Evolutionary conservation across 495 filamentous ascomycete genomes (phyloP).

Genomic region (Talaromyces thailandensis): DNA sequence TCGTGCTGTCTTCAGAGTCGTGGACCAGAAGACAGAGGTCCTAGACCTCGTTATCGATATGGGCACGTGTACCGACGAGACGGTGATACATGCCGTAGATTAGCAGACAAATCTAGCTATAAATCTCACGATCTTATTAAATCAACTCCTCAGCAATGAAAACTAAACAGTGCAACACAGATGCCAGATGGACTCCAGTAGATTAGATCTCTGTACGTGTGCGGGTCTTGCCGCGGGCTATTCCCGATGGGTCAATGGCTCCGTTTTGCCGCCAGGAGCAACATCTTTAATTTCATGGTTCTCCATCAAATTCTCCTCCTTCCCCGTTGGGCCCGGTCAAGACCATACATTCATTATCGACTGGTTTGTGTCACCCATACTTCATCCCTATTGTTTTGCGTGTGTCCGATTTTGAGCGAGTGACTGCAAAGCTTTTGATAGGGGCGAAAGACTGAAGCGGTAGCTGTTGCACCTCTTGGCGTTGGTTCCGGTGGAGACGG

Average conservation of each 20-base stretch:
- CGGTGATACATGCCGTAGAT: no score
- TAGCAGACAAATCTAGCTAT: no score
- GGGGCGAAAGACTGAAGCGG: neutral
- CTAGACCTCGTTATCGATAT: neutral
- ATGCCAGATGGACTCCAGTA: no score
- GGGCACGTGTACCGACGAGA: neutral
- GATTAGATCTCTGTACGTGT: no score
- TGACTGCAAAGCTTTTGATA: neutral
- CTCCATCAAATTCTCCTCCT: neutral
- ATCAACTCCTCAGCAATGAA: no score
- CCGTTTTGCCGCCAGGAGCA: slow-evolving; percentile 2
- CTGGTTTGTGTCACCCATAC: no score
- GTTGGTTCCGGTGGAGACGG: neutral
- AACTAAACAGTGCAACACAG: no score
- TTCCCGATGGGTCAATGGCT: slow-evolving; percentile 2
- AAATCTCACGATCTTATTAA: no score
- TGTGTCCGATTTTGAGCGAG: neutral
- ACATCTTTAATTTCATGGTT: neutral
- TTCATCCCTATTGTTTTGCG: neutral
- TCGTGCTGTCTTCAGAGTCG: neutral
- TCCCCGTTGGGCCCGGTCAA: neutral
- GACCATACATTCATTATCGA: neutral
- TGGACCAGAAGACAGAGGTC: neutral
- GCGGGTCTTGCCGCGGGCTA: slow-evolving; percentile 2
- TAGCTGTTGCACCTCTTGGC: neutral